phyloP scores from a whole-genome alignment of 2,329 filamentous ascomycete genomes.

The Fusarium proliferatum region DNA sequence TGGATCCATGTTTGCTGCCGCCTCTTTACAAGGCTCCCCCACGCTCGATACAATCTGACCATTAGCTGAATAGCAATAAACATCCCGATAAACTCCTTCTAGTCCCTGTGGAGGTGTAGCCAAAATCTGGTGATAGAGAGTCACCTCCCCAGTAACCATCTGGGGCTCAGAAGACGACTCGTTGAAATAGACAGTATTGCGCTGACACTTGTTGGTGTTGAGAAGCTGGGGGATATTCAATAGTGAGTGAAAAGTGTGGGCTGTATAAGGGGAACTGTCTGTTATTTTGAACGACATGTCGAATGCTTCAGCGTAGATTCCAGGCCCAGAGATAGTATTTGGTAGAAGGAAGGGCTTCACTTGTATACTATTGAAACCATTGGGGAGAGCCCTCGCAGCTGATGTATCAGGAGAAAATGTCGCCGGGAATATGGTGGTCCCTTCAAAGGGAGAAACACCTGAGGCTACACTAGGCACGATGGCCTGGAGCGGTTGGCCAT shows the following conservation, averaged over 20 bases:
- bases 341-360: slow-evolving; percentile 14
- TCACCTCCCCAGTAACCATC: slow-evolving; percentile 15
- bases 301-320: slow-evolving; percentile 16
- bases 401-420: not conserved
- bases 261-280: not conserved
- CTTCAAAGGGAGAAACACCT: slow-evolving; percentile 7
- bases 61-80: slow-evolving; percentile 20
- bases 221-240: slow-evolving; percentile 11
- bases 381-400: not conserved
- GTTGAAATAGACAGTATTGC: slow-evolving; percentile 20
- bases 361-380: slow-evolving; percentile 2
- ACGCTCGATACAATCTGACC: slow-evolving; percentile 6
- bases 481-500: not conserved
- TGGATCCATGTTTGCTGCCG: slow-evolving; percentile 14
- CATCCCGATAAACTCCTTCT: slow-evolving; percentile 7
- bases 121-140: slow-evolving; percentile 11
- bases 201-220: slow-evolving; percentile 15
- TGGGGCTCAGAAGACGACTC: not conserved
- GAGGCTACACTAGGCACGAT: slow-evolving; percentile 10
- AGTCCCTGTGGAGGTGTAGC: not conserved
- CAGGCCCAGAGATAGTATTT: slow-evolving; percentile 11
- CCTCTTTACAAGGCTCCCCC: not conserved
- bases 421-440: slow-evolving; percentile 7
- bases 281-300: slow-evolving; percentile 4
- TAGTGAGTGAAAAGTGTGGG: slow-evolving; percentile 15